Evolutionary conservation across 345 rosid species (phyloP).

Genomic region (Eucalyptus pumila): DNA sequence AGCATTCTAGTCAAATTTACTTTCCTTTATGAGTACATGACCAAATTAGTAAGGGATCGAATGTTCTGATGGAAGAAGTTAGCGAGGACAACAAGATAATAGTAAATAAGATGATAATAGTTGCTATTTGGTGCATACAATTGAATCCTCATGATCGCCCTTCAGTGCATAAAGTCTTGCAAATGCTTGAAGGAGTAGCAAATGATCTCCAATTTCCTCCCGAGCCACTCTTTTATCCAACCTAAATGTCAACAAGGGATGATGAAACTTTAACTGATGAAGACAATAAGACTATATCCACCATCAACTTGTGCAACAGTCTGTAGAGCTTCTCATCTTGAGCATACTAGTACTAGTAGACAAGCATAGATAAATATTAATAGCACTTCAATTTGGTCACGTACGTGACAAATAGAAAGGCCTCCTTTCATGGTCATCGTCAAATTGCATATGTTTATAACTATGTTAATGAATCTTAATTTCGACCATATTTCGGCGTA

Average conservation of each 20-base stretch:
- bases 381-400: no score
- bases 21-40: no score
- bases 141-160: neutral
- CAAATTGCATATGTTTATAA: no score
- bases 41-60: rapidly evolving
- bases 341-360: no score
- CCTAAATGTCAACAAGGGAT: neutral
- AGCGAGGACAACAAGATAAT: neutral
- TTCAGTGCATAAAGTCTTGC: neutral
- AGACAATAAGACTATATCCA: neutral
- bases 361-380: neutral
- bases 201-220: neutral
- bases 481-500: neutral
- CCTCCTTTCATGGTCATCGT: neutral
- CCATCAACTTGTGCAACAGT: neutral
- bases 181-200: neutral
- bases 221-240: neutral
- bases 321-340: neutral
- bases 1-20: no score
- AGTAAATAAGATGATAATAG: neutral
- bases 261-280: rapidly evolving
- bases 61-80: neutral
- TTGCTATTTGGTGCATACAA: neutral
- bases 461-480: no score
- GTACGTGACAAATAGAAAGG: no score